Evolutionary conservation across 225 moss, liverwort and hornwort genomes (phyloP), one percentile per base, ranked within the genome.

Genomic region (Polytrichum formosum): DNA sequence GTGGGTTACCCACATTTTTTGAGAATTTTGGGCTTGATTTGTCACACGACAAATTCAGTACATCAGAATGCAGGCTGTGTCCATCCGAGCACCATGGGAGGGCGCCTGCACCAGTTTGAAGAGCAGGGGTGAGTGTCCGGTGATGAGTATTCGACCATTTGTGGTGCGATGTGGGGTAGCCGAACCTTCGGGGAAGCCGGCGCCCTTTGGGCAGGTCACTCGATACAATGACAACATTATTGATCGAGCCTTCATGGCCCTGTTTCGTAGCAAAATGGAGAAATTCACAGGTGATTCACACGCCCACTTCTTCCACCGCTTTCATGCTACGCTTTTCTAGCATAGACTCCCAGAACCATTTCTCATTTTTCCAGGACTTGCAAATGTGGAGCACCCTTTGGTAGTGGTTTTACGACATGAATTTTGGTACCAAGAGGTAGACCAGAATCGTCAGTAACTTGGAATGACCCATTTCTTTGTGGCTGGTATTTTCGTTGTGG

Each of bases 181-280:
- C 7, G 97, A 98, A 67, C 94, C 97, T n/a, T 86, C 86, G 23
- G 94, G 97, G 53, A 80, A 85, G 71, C 97, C 97, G 2, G 88
- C 85, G 26, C 91, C 97, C 6, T 84, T 98, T 35, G 97, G 97
- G 56, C 78, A 92, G 79, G 72, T 91, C 46, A 94, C 97, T 20
- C 91, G 88, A 66, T 98, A 98, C 81, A 92, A 87, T 0, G 97
- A 98, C 63, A 88, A 87, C 26, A 61, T 90, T 35, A 83, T 98
- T 25, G 97, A 98, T 73, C 92, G 82, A 67, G 81, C 87, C 30
- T 92, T 94, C 78, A 98, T 98, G 92, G 77, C 86, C 33, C 73
- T 92, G 19, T 94, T 98, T 76, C 84, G 90, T 8, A 65, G 79
- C 5, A 98, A 86, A 79, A 98, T 98, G 97, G 91, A 85, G 70